Evolutionary conservation across 1,139 yeast species (phyloP).

Genomic region (Lodderomyces oxycetoniae): DNA sequence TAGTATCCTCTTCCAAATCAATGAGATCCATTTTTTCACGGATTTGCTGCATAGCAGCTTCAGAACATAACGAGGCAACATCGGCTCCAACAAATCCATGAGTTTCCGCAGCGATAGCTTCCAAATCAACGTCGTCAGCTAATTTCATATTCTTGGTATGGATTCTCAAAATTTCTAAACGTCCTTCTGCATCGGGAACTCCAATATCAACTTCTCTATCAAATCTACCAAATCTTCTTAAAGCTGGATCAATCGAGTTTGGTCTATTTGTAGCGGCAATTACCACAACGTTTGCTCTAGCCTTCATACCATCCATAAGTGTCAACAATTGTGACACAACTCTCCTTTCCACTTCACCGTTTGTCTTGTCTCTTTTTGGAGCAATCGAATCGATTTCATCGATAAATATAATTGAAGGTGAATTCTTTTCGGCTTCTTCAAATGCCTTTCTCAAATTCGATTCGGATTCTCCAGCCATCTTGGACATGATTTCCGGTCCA

Average conservation of each 20-base stretch:
- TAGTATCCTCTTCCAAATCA: conserved; percentile 95
- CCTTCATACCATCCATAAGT: conserved; percentile 99
- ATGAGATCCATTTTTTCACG: conserved; percentile 99
- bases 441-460: conserved; percentile 95
- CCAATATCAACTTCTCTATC: conserved; percentile 99
- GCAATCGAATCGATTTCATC: conserved; percentile 99
- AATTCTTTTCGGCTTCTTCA: conserved; percentile 98
- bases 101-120: conserved; percentile 71
- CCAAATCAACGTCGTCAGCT: conserved; percentile 91
- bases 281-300: conserved; percentile 93
- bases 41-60: conserved; percentile 92
- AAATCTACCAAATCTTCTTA: conserved; percentile 97
- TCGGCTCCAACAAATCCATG: conserved; percentile 98
- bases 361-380: conserved; percentile 99
- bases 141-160: conserved; percentile 95
- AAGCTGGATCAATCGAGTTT: conserved; percentile 96
- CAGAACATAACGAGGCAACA: conserved; percentile 83
- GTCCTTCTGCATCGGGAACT: conserved; percentile 98
- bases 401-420: conserved; percentile 94
- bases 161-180: conserved; percentile 86
- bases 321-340: conserved; percentile 96
- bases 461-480: conserved; percentile 99
- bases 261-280: conserved; percentile 91
- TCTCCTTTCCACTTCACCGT: conserved; percentile 96
- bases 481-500: conserved; percentile 99